Evolutionary conservation across 2,329 filamentous ascomycete genomes (phyloP), one percentile per base, ranked within the genome.

Genomic region (Zymoseptoria pseudotritici): DNA sequence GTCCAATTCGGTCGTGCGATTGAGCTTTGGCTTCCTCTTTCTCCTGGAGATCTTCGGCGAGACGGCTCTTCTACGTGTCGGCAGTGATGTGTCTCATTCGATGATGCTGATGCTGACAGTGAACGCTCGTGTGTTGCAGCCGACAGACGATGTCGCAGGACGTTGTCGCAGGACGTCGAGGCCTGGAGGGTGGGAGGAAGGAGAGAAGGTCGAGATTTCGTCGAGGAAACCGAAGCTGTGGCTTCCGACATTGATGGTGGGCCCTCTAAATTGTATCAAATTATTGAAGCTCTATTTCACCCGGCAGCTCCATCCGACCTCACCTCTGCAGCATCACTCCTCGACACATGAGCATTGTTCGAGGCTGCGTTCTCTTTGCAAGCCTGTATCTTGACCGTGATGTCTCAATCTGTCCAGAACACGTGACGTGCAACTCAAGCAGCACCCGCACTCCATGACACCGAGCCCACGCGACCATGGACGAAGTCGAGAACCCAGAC

Each of bases 401-500:
- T 46, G 36, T 46, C 5, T 17, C 13, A n/a, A n/a, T n/a, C 13
- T 11, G 36, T 46, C 36, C 17, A n/a, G 17, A 7, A 46, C 6
- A 46, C 36, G 11, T 46, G 36, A 17, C 36, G 17, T 46, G 36
- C 17, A 17, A 46, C 7, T n/a, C 13, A n/a, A 29, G 26, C 36
- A n/a, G 36, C 36, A 46, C 13, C 36, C 13, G 36, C 13, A 46
- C 36, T 46, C 17, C 17, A 46, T n/a, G 36, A 46, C 13, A 46
- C 36, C 36, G 36, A 17, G 36, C 36, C 13, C 17, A 46, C 13
- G 36, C 36, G 36, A 58, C 55, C 56, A 74, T 74, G 72, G 72
- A 74, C 62, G 72, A 74, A 63, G 72, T 74, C 53, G 72, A 74
- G 64, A 74, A 74, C 52, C 72, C 72, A 26, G 63, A 64, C 55